phyloP scores from a whole-genome alignment of 2,329 filamentous ascomycete genomes.

The Cryphonectria carpinicola region DNA sequence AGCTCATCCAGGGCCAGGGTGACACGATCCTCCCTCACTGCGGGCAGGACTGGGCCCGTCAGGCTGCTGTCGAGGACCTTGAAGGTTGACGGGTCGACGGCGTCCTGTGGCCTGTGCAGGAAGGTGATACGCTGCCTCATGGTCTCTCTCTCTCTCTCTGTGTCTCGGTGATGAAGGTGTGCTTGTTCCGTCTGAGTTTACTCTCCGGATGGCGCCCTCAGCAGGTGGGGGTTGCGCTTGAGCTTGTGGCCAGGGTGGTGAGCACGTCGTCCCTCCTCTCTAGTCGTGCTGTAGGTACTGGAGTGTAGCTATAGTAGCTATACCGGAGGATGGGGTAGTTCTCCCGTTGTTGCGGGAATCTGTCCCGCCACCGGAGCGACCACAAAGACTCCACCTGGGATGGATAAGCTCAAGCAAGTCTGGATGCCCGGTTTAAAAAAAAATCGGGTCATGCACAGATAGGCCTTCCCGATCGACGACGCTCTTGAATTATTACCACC shows the following conservation, averaged over 20 bases:
- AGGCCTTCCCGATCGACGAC: not conserved
- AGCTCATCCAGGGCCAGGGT: conserved; percentile 77
- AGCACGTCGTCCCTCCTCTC: not conserved
- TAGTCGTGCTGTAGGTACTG: not conserved
- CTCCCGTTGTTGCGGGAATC: not conserved
- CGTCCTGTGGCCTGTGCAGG: conserved; percentile 66
- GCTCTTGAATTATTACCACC: no score
- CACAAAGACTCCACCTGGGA: conserved; percentile 1
- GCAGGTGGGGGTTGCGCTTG: not conserved
- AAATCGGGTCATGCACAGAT: not conserved
- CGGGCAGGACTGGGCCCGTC: conserved; percentile 59
- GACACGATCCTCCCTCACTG: conserved; percentile 77
- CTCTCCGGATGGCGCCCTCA: not conserved
- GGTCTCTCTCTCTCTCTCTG: conserved; percentile 28
- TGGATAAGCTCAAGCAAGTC: not conserved
- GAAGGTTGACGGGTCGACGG: conserved; percentile 67
- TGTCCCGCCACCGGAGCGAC: not conserved
- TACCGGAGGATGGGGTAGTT: not conserved
- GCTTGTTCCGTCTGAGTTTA: not conserved
- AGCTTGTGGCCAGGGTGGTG: not conserved
- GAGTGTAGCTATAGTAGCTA: not conserved
- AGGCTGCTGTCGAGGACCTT: conserved; percentile 60
- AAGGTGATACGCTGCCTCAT: conserved; percentile 86
- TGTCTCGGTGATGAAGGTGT: not conserved
- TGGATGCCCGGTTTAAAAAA: not conserved